Conservation (phyloP, 2,329 filamentous ascomycete species). For the Pestalotiopsis sp. region DNA sequence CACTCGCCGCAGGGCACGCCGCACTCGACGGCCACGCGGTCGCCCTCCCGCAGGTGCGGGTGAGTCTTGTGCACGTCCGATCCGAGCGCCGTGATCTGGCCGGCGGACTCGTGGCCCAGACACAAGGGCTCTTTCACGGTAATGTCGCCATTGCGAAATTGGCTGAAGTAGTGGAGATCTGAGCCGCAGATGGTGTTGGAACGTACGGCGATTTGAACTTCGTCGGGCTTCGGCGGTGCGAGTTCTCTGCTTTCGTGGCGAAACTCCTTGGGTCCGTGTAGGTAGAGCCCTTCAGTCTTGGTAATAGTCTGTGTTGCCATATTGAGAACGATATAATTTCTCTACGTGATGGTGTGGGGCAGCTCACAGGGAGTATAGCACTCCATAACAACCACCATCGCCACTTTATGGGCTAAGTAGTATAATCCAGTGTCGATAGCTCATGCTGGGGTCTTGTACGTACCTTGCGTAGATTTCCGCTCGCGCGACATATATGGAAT, state of each 20-base stretch:
- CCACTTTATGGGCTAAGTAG: background rate
- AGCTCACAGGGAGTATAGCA: background rate
- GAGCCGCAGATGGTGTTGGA: conserved; percentile 65
- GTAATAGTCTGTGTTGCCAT: background rate
- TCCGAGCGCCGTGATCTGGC: conserved; percentile 45
- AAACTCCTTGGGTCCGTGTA: background rate
- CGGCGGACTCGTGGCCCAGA: conserved; percentile 70
- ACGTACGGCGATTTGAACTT: conserved; percentile 60
- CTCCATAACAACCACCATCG: background rate
- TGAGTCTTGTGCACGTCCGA: background rate
- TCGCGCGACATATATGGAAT: background rate
- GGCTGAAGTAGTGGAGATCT: conserved; percentile 65
- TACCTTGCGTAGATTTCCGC: background rate
- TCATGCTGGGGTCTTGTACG: background rate
- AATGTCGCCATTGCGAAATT: conserved; percentile 66
- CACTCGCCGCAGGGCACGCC: background rate
- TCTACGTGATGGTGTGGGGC: background rate
- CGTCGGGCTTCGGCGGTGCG: conserved; percentile 46
- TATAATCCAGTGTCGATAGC: background rate
- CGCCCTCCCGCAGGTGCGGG: background rate
- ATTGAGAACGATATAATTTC: background rate
- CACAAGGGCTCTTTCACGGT: conserved; percentile 52
- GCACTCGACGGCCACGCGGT: background rate
- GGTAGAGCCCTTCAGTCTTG: background rate
- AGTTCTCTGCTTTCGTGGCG: background rate